Base-by-base conservation (phyloP, 371 early-diverging fungal genomes). In the Actinomucor elegans region DNA sequence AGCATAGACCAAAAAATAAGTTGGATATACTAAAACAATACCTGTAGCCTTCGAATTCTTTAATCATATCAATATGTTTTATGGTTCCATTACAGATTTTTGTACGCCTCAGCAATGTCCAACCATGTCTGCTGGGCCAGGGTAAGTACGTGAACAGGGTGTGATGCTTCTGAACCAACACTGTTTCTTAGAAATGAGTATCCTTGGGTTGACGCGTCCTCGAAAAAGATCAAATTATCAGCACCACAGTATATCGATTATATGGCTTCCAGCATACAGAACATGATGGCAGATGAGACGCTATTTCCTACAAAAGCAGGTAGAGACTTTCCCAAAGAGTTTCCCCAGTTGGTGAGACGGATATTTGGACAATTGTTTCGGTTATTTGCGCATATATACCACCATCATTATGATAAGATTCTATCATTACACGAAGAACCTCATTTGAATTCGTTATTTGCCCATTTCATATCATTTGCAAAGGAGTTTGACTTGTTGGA, bases 171-270 rank as follows among this genome's bases (percentile, higher is more conserved):
- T n/a, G n/a, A n/a, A n/a, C n/a, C n/a, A n/a, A n/a, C n/a, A n/a
- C n/a, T n/a, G 18, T 9, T 26, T n/a, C 20, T 20, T 64, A 89
- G 90, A 32, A 64, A 72, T 49, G 97, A 97, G 52, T 97, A 94
- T 67, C 75, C 85, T 12, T 98, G 97, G 97, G 80, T 86, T 35
- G 97, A 98, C 72, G 87, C 85, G 4, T 88, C 92, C 46, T 84
- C 86, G 32, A 90, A 90, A 64, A 84, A 82, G 29, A 76, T 91
- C 33, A 93, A 90, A 56, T 72, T 95, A 28, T 84, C 93, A 4
- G 98, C 98, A 47, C 91, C 92, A 23, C 95, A 95, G 59, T 95
- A 98, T 62, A 91, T 96, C 27, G 96, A 97, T 72, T 94, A 86
- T 55, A 89, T 91, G 55, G 85, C 92, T 72, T 90, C 94, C 27